These are phyloP conservation scores for Claviceps maximensis DNA, from an alignment of 2,329 filamentous ascomycete species.

Conservation along the genomic window DNA sequence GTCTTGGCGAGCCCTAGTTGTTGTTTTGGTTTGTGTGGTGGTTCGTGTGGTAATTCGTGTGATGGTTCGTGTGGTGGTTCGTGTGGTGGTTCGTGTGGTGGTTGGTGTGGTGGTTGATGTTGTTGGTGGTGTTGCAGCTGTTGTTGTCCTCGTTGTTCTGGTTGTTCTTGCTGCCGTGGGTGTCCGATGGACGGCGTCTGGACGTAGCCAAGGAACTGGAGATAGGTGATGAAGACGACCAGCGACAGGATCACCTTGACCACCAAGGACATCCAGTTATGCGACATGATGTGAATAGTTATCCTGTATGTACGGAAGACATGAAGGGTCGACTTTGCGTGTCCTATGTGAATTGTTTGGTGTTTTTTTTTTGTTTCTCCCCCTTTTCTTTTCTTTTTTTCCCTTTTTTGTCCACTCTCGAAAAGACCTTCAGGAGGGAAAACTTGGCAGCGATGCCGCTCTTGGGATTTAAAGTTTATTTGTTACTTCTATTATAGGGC, in stretches of 20 bases:
- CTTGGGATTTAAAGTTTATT: too few relatives aligned
- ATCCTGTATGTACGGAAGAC: not conserved
- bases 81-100: not conserved
- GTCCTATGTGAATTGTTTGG: not conserved
- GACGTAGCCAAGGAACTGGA: not conserved
- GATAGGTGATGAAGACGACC: not conserved
- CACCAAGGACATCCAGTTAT: not conserved
- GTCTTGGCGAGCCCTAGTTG: conserved; percentile 19
- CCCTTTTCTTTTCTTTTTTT: not conserved
- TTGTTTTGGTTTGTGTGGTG: not conserved
- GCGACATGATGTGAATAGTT: not conserved
- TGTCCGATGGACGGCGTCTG: not conserved
- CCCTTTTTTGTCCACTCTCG: too few relatives aligned
- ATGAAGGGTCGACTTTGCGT: not conserved
- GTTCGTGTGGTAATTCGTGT: not conserved
- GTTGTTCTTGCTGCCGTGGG: too few relatives aligned
- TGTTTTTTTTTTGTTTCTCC: not conserved
- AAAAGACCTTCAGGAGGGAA: too few relatives aligned
- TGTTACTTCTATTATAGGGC: too few relatives aligned
- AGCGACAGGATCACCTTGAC: not conserved
- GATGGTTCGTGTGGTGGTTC: not conserved
- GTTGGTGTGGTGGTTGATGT: not conserved
- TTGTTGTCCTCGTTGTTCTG: too few relatives aligned
- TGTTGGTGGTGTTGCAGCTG: too few relatives aligned
- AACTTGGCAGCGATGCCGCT: too few relatives aligned